Evolutionary conservation across 805 yeast species (phyloP), one percentile per base, ranked within the genome.

Genomic region (Millerozyma acaciae): DNA sequence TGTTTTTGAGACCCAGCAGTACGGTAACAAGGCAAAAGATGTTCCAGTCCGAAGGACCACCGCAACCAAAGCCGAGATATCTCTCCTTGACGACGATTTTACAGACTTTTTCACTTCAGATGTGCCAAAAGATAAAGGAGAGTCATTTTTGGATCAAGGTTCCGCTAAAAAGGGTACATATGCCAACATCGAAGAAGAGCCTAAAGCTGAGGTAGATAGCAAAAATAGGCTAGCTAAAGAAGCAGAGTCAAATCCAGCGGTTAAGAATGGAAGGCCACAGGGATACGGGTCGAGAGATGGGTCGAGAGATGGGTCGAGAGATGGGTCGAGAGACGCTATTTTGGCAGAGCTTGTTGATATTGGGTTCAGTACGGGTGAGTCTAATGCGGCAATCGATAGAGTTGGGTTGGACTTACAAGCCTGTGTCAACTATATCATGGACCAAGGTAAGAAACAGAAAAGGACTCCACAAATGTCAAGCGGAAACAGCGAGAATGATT

Each of bases 321-420:
- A 20, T 32, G 50, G 37, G 22, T 51, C 51, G 6, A 53, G 55
- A 28, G 84, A 78, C 42, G 60, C 60, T 26, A 66, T 76, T 1
- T 50, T 84, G 12, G 90, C 90, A 0, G 84, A 78, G 44, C 62
- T 85, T 26, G 57, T 84, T 2, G 93, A 85, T 38, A 86, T 86
- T 77, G 95, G 95, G 2, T 86, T 86, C 47, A 56, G 80, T 1
- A 60, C 73, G 1, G 78, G 75, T 2, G 73, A 68, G 33, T 78
- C 93, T 4, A 70, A 66, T 16, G 57, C 60, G 2, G 94, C 94
- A 0, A 63, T 86, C 22, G 68, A 57, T 6, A 57, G 64, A 28
- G 75, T 80, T 0, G 85, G 88, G 0, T 51, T 68, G 5, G 75
- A 82, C 43, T 62, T 84, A 6, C 75, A 80, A 37, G 69, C 63